Evolutionary conservation across 345 rosid species (phyloP), one percentile per base, ranked within the genome.

Genomic region (Stellera chamaejasme): DNA sequence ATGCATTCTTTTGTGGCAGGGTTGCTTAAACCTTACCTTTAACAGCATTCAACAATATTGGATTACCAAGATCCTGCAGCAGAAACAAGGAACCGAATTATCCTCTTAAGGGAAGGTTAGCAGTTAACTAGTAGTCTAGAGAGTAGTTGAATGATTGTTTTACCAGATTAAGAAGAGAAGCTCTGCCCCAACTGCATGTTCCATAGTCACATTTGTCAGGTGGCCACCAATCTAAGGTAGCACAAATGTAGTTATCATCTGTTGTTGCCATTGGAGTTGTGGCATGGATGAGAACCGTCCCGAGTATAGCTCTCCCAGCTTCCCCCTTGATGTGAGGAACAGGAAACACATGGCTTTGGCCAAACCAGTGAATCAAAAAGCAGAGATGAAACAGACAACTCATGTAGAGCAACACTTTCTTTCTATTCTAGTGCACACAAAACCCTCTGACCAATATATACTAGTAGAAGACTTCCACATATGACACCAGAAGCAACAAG

Each of bases 171-270:
- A 89, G 88, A 55, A 93, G 83, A 63, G 97, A 89, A 72, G 97
- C 82, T 59, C 67, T 79, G 56, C 63, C 92, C 99, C 99, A 93
- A 65, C 79, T 73, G 58, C 96, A 93, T 56, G 83, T 83, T 26
- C 88, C 99, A 63, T 89, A 93, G 66, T 93, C 97, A 67, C 99
- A 93, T 79, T 93, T 93, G 68, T 89, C 79, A 48, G 96, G 90
- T 50, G 99, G 96, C 99, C 97, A 93, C 99, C 99, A 93, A 68
- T 93, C 99, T 62, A 93, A 46, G 47, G 97, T 93, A 58, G 97
- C 97, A 60, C 99, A 89, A 54, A 93, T 69, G 69, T 83, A 93
- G 75, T 87, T 88, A 19, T 87, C 90, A 46, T 90, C 99, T 46
- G 71, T 76, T 71, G 36, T 80, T 56, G 80, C 99, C 63, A 84